These are phyloP conservation scores for Colletotrichum higginsianum DNA, from an alignment of 2,329 filamentous ascomycete genomes.

Conservation along the genomic window DNA sequence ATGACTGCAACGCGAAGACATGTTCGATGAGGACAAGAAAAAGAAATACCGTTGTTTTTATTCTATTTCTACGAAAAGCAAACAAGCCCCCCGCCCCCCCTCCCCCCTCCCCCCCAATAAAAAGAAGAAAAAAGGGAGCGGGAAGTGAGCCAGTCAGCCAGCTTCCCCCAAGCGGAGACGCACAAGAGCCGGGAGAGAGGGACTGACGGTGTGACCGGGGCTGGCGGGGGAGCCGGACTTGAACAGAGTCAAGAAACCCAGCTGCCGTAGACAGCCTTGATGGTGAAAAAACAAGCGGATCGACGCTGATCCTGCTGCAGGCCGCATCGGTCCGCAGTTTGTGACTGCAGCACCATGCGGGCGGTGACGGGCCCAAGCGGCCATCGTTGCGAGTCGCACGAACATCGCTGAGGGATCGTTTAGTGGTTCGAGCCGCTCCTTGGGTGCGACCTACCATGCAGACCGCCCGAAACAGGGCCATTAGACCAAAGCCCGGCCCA, in stretches of 20 bases:
- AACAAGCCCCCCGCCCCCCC: too few species aligned
- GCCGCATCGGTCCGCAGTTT: conserved; percentile 43
- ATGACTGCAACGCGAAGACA: neutral
- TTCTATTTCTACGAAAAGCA: too few species aligned
- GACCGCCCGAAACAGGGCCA: conserved; percentile 30
- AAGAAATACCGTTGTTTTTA: neutral
- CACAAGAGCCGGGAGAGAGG: conserved; percentile 12
- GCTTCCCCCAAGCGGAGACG: conserved; percentile 17
- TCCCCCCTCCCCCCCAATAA: too few species aligned
- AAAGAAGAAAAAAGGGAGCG: too few species aligned
- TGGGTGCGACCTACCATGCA: conserved; percentile 31
- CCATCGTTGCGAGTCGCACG: conserved; percentile 31
- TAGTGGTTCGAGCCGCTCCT: conserved; percentile 26
- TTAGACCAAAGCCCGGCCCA: conserved; percentile 14
- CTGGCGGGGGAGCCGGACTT: conserved; percentile 27
- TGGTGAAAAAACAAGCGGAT: conserved; percentile 39
- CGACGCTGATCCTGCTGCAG: conserved; percentile 44
- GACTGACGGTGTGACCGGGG: conserved; percentile 34
- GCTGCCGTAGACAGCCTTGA: conserved; percentile 35
- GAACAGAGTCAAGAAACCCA: neutral
- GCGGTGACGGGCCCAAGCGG: conserved; percentile 42
- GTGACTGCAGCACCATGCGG: conserved; percentile 42
- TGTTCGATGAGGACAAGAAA: conserved; percentile 6
- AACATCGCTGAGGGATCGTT: conserved; percentile 14
- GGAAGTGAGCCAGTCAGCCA: neutral